Percentiles rank a stretch among this genome's conserved stretches.
Evolutionary conservation across 352 stramenopile species (phyloP).

Genomic region (Globisporangium emineosum): DNA sequence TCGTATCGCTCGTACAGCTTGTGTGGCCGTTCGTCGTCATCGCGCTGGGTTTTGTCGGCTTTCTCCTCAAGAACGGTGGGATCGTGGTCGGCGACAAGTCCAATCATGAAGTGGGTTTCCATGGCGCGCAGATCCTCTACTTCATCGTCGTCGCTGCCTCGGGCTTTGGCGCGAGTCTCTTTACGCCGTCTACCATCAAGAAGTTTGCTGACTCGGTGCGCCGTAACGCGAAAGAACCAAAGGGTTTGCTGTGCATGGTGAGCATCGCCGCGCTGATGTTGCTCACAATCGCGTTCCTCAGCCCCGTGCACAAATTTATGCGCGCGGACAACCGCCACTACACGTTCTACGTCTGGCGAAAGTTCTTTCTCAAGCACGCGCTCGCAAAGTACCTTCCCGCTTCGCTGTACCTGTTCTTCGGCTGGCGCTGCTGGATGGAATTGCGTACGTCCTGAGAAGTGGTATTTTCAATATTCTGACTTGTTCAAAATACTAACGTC

Average conservation of each 20-base stretch:
- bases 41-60: constrained; percentile 47
- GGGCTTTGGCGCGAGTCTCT: constrained; percentile 53
- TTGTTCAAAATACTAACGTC: neutral
- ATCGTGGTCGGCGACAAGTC: constrained; percentile 86
- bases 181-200: constrained; percentile 29
- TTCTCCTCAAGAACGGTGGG: constrained; percentile 72
- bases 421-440: constrained; percentile 63
- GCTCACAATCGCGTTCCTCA: constrained; percentile 56
- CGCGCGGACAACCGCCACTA: constrained; percentile 92
- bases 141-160: constrained; percentile 62
- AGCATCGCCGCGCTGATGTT: constrained; percentile 22
- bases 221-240: constrained; percentile 31
- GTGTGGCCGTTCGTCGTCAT: constrained; percentile 72
- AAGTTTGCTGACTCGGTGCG: constrained; percentile 34
- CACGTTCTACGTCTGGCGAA: constrained; percentile 91
- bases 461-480: neutral
- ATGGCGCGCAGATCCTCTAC: constrained; percentile 76
- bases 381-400: constrained; percentile 65
- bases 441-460: constrained; percentile 39
- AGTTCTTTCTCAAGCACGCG: constrained; percentile 76
- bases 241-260: constrained; percentile 32
- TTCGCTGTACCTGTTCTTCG: constrained; percentile 58
- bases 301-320: constrained; percentile 88
- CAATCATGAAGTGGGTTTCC: constrained; percentile 75
- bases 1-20: constrained; percentile 45